Evolutionary conservation across 495 filamentous ascomycete genomes (phyloP).

Genomic region (Talaromyces trachyspermus): DNA sequence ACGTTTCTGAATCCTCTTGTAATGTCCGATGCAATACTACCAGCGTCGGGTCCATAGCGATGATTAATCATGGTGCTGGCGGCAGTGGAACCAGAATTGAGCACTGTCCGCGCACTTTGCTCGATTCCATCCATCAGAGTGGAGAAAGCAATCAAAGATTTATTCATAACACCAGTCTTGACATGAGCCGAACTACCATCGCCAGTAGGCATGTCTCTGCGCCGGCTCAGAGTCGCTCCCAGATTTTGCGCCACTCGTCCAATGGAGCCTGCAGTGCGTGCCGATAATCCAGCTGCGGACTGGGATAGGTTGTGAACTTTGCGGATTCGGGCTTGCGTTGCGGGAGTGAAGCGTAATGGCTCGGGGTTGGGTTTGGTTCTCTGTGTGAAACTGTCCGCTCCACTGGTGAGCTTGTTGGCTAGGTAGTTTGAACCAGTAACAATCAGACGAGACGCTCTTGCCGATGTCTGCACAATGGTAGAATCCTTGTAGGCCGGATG

Average conservation of each 20-base stretch:
- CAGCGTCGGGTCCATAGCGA: constrained; percentile 77
- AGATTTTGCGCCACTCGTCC: constrained; percentile 78
- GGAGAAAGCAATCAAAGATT: constrained; percentile 91
- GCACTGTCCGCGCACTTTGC: constrained; percentile 66
- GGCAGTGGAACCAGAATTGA: constrained; percentile 64
- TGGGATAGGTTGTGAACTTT: constrained; percentile 77
- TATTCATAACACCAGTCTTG: constrained; percentile 90
- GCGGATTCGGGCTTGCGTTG: constrained; percentile 75
- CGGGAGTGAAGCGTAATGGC: constrained; percentile 79
- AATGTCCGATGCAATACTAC: constrained; percentile 60
- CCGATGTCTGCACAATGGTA: constrained; percentile 80
- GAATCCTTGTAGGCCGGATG: constrained; percentile 87
- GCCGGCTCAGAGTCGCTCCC: constrained; percentile 64
- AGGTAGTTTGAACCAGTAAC: constrained; percentile 78
- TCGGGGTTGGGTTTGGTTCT: constrained; percentile 67
- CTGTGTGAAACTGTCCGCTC: constrained; percentile 73
- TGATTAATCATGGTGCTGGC: constrained; percentile 77
- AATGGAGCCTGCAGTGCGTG: constrained; percentile 81
- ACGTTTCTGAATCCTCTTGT: constrained; percentile 91
- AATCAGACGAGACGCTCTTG: constrained; percentile 84
- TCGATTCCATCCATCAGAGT: constrained; percentile 92
- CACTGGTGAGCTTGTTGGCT: constrained; percentile 63
- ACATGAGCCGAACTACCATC: constrained; percentile 58
- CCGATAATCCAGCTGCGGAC: constrained; percentile 66
- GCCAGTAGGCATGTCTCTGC: constrained; percentile 46